phyloP scores from a whole-genome alignment of 1,284 basidiomycete genomes.

The Ustilago bromivora region DNA sequence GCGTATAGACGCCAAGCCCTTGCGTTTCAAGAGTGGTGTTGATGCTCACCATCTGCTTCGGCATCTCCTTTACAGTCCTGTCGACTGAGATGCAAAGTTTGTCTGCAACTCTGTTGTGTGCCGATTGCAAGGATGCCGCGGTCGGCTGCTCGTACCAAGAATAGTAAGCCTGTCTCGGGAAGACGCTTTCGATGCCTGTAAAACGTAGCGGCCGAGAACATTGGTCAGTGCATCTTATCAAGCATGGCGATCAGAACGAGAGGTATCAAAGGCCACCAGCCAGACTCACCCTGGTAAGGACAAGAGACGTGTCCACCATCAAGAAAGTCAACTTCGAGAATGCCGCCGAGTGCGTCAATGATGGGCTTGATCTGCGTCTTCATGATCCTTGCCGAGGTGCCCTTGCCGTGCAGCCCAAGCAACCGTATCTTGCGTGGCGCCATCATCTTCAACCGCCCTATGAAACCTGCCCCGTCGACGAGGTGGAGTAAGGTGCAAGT shows the following conservation, averaged over 20 bases:
- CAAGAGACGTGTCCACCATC: slow-evolving; percentile 28
- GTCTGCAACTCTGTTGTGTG: slow-evolving; percentile 26
- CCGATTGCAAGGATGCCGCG: slow-evolving; percentile 17
- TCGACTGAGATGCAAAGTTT: not conserved
- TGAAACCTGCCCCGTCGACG: not conserved
- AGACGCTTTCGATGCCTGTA: slow-evolving; percentile 44
- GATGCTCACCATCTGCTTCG: not conserved
- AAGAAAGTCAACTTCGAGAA: slow-evolving; percentile 35
- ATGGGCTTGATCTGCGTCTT: slow-evolving; percentile 51
- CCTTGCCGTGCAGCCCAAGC: slow-evolving; percentile 51
- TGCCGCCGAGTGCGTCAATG: slow-evolving; percentile 26
- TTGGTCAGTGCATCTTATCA: not conserved
- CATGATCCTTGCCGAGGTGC: slow-evolving; percentile 50
- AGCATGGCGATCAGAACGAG: not conserved
- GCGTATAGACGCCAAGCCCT: slow-evolving; percentile 16
- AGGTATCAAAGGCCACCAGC: not conserved
- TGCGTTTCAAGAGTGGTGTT: slow-evolving; percentile 2
- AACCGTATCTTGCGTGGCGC: slow-evolving; percentile 21
- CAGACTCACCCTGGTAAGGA: slow-evolving; percentile 44
- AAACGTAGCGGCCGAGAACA: not conserved
- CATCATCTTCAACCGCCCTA: not conserved
- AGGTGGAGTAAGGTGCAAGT: not conserved
- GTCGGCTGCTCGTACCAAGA: slow-evolving; percentile 50
- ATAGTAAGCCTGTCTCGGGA: slow-evolving; percentile 36
- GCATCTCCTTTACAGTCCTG: not conserved